Evolutionary conservation across 441 rosid species (phyloP).

Genomic region (Eruca vesicaria): DNA sequence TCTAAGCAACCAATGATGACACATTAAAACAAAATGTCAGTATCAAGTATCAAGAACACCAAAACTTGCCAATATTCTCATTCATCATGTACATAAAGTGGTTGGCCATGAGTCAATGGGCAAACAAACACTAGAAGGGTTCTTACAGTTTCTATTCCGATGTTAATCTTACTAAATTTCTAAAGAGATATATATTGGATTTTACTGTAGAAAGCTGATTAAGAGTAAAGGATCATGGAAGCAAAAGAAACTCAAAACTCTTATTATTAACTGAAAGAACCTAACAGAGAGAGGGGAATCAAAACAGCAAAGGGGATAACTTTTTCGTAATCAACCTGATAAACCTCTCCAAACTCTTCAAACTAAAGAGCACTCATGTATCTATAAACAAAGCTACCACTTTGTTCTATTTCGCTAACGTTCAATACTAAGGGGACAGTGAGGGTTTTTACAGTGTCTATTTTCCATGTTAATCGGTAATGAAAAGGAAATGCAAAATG

Average conservation of each 20-base stretch:
- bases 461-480: background rate
- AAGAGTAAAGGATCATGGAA: background rate
- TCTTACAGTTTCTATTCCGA: background rate
- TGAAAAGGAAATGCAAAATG: background rate
- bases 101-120: background rate
- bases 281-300: background rate
- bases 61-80: background rate
- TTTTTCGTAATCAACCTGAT: background rate
- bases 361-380: background rate
- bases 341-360: background rate
- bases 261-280: background rate
- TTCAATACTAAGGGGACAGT: too few relatives aligned
- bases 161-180: background rate
- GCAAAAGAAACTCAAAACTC: background rate
- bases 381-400: background rate
- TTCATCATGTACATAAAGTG: background rate
- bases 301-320: background rate
- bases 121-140: background rate
- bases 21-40: background rate
- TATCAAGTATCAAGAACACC: background rate
- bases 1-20: constrained; percentile 34
- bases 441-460: too few relatives aligned
- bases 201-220: background rate
- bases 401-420: too few relatives aligned
- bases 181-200: background rate